A percentile compares a stretch with the other conserved stretches of the same genome.
These are phyloP conservation scores for Camillea tinctor DNA, from an alignment of 2,329 filamentous ascomycete genomes.

Conservation along the genomic window DNA sequence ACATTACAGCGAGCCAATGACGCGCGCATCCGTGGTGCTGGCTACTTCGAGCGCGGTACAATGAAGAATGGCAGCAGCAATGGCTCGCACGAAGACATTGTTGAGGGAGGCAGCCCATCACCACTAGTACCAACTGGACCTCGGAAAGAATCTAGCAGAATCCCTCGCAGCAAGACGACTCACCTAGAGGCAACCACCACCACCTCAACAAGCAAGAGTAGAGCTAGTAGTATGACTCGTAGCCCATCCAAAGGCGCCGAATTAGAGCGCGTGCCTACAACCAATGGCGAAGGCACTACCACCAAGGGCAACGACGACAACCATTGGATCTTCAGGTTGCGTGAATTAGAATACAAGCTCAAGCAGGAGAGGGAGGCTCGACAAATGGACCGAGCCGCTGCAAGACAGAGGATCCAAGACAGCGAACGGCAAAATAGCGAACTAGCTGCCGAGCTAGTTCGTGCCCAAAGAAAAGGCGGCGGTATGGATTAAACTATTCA, in stretches of 20 bases:
- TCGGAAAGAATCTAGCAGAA: constrained; percentile 26
- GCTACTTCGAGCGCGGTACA: constrained; percentile 32
- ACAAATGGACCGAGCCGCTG: constrained; percentile 79
- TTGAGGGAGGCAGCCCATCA: constrained; percentile 47
- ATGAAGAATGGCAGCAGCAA: constrained; percentile 41
- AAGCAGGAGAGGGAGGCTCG: constrained; percentile 88
- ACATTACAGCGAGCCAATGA: constrained; percentile 66
- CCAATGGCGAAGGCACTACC: constrained; percentile 18
- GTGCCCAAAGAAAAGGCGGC: constrained; percentile 27
- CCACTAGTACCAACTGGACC: constrained; percentile 56
- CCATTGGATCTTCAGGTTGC: constrained; percentile 80
- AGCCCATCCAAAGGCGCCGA: constrained; percentile 26
- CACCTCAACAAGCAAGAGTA: constrained; percentile 24
- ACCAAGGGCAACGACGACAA: constrained; percentile 52
- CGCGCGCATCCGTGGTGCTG: constrained; percentile 46
- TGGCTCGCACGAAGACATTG: constrained; percentile 31
- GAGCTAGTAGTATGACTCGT: constrained; percentile 26
- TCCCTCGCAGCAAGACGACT: constrained; percentile 40
- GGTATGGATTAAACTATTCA: constrained; percentile 21
- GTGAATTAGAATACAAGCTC: constrained; percentile 83
- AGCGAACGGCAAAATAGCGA: constrained; percentile 34
- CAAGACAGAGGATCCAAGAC: constrained; percentile 62
- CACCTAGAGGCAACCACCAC: constrained; percentile 28
- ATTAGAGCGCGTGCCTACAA: constrained; percentile 23
- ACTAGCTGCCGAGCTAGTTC: constrained; percentile 31